Evolutionary conservation across 108 stramenopile genomes (phyloP), one percentile per base, ranked within the genome.

Genomic region (Nitzschia sp.): DNA sequence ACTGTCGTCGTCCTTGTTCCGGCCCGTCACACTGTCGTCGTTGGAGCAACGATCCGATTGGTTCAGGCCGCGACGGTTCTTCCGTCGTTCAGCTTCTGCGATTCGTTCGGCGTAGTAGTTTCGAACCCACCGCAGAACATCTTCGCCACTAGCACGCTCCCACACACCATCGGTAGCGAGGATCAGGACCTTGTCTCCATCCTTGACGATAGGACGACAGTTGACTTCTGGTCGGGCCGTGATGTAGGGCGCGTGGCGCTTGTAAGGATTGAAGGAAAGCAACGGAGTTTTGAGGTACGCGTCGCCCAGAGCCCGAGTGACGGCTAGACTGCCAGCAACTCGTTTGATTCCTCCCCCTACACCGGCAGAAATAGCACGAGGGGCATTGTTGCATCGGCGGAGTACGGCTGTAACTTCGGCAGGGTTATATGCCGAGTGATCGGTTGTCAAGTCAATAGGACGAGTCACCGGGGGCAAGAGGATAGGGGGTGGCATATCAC

Each of bases 101-200:
- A 87, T 85, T 0, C 80, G 80, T 57, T 85, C 85, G 49, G 82
- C 82, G 45, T 84, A 90, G 57, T 84, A 89, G 48, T 84, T 89
- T 45, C 89, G 24, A 6, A 88, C 84, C 89, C 90, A 92, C 6
- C 82, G 71, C 33, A 90, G 49, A 6, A 87, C 78, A 64, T 88
- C 88, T 54, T 90, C 86, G 8, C 89, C 90, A 57, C 76, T 73
- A 2, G 84, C 82, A 25, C 89, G 83, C 68, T 95, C 94, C 91
- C 91, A 95, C 9, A 95, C 89, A 9, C 94, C 94, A 72, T 95
- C 94, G 26, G 87, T 88, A 5, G 89, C 89, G 56, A 95, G 74
- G 26, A 90, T 83, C 27, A 95, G 68, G 19, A 95, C 83, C 54
- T 88, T 84, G 70, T 95, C 90, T 24, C 68, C 75, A 35, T 75